These are phyloP conservation scores for Nemophila menziesii DNA, from an alignment of 257 asterid genomes.

Conservation along the genomic window DNA sequence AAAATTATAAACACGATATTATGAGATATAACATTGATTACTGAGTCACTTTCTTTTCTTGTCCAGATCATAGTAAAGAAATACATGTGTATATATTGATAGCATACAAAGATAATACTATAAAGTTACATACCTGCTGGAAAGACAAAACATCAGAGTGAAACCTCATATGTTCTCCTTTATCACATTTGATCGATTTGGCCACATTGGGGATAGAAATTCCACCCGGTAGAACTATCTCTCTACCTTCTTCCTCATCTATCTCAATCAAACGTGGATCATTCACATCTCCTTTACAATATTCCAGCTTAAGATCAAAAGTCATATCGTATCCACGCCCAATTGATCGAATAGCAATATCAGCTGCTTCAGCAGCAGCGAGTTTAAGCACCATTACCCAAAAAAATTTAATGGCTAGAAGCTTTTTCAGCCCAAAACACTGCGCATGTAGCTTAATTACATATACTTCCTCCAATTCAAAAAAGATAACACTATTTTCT, in stretches of 20 bases:
- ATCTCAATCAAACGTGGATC: constrained; percentile 55
- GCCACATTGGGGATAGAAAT: constrained; percentile 55
- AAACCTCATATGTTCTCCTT: constrained; percentile 87
- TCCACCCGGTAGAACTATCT: constrained; percentile 86
- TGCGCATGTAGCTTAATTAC: constrained; percentile 5
- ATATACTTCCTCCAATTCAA: too few relatives aligned
- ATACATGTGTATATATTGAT: not conserved
- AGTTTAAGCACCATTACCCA: constrained; percentile 70
- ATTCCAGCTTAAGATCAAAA: constrained; percentile 75
- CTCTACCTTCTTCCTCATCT: constrained; percentile 63
- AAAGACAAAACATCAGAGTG: constrained; percentile 82
- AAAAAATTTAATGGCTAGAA: constrained; percentile 24
- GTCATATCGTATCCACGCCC: constrained; percentile 89
- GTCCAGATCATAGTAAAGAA: not conserved
- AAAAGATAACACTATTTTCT: too few relatives aligned
- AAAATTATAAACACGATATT: constrained; percentile 1
- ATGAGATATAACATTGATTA: not conserved
- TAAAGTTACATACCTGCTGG: constrained; percentile 57
- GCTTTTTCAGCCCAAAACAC: constrained; percentile 4
- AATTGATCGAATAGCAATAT: constrained; percentile 76
- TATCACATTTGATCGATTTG: constrained; percentile 82
- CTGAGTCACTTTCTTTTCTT: not conserved
- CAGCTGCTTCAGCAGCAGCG: constrained; percentile 77
- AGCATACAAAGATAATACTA: not conserved
- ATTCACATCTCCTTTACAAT: constrained; percentile 59